phyloP scores from a whole-genome alignment of 345 rosid species.

The Populus deltoides region DNA sequence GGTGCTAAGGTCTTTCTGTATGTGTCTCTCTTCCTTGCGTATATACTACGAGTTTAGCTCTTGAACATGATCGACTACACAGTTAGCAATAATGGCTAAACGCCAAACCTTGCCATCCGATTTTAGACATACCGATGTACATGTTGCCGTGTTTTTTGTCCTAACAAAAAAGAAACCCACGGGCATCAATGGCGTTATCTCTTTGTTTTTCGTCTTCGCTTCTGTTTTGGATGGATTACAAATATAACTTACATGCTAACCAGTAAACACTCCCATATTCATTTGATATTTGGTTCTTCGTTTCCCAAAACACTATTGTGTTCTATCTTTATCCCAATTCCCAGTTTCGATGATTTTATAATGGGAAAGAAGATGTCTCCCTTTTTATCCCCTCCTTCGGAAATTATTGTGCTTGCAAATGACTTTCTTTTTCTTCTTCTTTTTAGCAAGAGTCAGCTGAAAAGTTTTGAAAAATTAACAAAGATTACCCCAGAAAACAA shows the following conservation, averaged over 20 bases:
- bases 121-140: not conserved
- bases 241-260: not conserved
- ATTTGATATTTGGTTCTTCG: not conserved
- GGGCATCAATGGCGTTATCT: not conserved
- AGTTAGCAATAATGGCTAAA: not conserved
- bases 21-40: not conserved
- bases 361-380: not conserved
- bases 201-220: not conserved
- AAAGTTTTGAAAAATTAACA: not conserved
- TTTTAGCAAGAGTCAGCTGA: not conserved
- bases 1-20: not conserved
- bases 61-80: not conserved
- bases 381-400: not conserved
- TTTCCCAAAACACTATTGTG: not conserved
- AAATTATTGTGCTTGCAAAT: not conserved
- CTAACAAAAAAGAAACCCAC: not conserved
- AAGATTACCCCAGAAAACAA: not conserved
- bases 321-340: not conserved
- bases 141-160: not conserved
- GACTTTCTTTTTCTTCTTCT: not conserved
- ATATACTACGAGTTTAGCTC: not conserved
- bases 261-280: not conserved
- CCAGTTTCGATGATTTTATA: not conserved
- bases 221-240: not conserved
- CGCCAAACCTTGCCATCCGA: not conserved